These are phyloP conservation scores for Coemansia sp. DNA, from an alignment of 192 early-diverging fungal species.

Conservation along the genomic window DNA sequence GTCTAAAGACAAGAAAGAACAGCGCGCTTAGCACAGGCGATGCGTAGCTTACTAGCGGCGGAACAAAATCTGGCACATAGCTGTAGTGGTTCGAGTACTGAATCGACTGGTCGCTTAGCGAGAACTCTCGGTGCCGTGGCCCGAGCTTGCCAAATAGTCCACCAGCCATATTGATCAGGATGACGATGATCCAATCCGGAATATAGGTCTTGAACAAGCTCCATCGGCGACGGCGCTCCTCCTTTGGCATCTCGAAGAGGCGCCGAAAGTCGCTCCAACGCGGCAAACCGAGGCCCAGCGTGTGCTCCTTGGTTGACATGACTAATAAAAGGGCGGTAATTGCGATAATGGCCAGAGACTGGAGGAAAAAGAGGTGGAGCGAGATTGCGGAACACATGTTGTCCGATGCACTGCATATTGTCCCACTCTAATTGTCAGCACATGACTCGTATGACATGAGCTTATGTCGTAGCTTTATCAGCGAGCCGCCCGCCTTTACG, in stretches of 20 bases:
- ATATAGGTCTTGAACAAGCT: conserved; percentile 40
- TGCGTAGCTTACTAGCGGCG: conserved; percentile 44
- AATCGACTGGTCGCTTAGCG: conserved; percentile 65
- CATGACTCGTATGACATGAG: neutral
- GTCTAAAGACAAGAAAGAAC: conserved; percentile 38
- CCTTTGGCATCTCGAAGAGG: conserved; percentile 18
- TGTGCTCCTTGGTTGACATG: neutral
- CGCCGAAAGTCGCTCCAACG: conserved; percentile 18
- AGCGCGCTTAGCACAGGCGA: conserved; percentile 39
- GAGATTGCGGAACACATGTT: neutral
- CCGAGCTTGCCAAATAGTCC: conserved; percentile 58
- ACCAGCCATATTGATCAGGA: conserved; percentile 62
- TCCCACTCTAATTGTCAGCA: neutral
- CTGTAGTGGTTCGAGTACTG: conserved; percentile 58
- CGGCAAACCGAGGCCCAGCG: conserved; percentile 25
- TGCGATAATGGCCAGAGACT: neutral
- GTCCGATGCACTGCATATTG: neutral
- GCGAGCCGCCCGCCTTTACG: neutral
- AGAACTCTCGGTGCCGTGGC: conserved; percentile 74
- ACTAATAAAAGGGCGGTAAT: too few species aligned
- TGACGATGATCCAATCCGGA: conserved; percentile 61
- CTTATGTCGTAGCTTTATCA: neutral
- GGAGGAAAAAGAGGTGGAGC: neutral
- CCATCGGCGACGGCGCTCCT: conserved; percentile 34
- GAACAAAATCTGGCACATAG: conserved; percentile 50